phyloP scores from a whole-genome alignment of 441 rosid species.

The Populus tomentosa region DNA sequence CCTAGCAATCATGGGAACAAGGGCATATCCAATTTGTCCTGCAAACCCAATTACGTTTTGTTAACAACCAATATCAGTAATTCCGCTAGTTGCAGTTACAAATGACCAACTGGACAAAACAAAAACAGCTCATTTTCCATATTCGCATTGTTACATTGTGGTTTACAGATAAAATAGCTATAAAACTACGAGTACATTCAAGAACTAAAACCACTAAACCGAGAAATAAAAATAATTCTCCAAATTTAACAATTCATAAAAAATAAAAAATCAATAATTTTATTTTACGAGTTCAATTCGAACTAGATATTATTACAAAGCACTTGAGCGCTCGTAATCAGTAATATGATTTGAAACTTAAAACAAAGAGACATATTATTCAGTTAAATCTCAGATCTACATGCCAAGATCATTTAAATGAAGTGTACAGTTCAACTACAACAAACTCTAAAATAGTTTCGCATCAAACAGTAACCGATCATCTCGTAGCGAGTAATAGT shows the following conservation, averaged over 20 bases:
- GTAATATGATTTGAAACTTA: not conserved
- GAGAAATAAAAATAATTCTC: not conserved
- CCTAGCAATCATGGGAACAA: slow-evolving; percentile 93
- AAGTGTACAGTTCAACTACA: not conserved
- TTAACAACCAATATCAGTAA: not conserved
- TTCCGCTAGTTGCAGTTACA: not conserved
- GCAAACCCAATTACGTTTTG: slow-evolving; percentile 17
- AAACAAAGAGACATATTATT: not conserved
- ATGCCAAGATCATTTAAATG: not conserved
- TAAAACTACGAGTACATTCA: not conserved
- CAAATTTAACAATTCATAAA: not conserved
- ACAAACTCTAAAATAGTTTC: not conserved
- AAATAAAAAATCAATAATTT: no score
- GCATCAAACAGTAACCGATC: not conserved
- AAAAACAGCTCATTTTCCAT: not conserved
- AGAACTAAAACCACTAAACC: not conserved
- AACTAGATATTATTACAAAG: not conserved
- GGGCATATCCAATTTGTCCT: slow-evolving; percentile 98
- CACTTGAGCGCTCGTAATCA: not conserved
- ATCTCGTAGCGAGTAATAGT: not conserved
- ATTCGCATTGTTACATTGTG: not conserved
- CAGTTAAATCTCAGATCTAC: not conserved
- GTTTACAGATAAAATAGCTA: not conserved
- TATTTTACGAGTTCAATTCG: not conserved
- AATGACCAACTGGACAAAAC: not conserved